Evolutionary conservation across 2,329 filamentous ascomycete genomes (phyloP).

Genomic region (Ophiosphaerella korrae): DNA sequence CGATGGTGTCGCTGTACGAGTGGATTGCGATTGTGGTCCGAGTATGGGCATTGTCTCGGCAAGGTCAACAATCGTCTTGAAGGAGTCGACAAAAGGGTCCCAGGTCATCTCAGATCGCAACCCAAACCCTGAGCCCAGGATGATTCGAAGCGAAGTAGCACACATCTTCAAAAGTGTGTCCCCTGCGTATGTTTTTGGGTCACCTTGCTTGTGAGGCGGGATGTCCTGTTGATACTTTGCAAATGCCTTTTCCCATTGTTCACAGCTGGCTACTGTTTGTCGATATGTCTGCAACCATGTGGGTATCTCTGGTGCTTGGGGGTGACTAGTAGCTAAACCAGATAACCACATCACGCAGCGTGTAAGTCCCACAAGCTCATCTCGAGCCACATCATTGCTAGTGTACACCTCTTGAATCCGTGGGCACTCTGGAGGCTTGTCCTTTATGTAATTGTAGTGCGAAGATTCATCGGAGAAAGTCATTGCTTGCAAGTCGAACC

Average conservation of each 20-base stretch:
- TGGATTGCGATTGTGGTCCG: neutral
- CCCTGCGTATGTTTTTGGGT: constrained; percentile 32
- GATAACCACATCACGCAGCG: constrained; percentile 38
- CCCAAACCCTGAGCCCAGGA: constrained; percentile 21
- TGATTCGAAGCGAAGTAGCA: constrained; percentile 25
- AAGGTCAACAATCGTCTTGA: constrained; percentile 33
- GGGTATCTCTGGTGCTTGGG: constrained; percentile 21
- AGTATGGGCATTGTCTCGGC: constrained; percentile 31
- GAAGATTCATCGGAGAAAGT: constrained; percentile 37
- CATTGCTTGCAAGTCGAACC: constrained; percentile 40
- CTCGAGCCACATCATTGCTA: constrained; percentile 23
- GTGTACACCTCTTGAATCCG: constrained; percentile 24
- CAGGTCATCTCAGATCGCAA: constrained; percentile 26
- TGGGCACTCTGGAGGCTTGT: constrained; percentile 26
- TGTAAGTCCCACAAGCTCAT: constrained; percentile 31
- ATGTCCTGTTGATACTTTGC: constrained; percentile 24
- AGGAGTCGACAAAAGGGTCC: constrained; percentile 27
- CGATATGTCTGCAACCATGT: constrained; percentile 25
- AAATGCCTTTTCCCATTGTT: constrained; percentile 27
- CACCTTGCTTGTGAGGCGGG: constrained; percentile 17
- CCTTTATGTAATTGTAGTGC: constrained; percentile 28
- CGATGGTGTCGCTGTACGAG: constrained; percentile 16
- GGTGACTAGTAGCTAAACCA: constrained; percentile 25
- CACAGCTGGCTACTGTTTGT: constrained; percentile 21
- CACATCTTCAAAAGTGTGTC: constrained; percentile 33